Percentiles rank a stretch among this genome's conserved stretches.
phyloP scores from a whole-genome alignment of 371 early-diverging fungal genomes.

The Mucor piriformis region DNA sequence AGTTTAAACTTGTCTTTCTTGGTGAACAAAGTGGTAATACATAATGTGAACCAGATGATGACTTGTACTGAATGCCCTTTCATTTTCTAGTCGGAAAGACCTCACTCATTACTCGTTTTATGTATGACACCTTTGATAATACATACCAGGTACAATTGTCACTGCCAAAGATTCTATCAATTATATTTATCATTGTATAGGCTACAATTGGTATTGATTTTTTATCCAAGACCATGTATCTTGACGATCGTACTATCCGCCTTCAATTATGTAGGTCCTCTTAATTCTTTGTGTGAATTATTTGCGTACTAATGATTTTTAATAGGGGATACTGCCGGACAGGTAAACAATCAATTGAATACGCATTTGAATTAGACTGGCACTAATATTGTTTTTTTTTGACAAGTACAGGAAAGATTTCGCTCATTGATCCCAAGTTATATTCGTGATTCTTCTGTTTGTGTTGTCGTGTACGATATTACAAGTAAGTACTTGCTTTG shows the following conservation, averaged over 20 bases:
- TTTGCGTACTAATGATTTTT: not conserved
- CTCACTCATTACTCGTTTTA: conserved; percentile 97
- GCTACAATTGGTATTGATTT: conserved; percentile 99
- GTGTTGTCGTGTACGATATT: conserved; percentile 88
- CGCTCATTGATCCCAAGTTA: conserved; percentile 97
- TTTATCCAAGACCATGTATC: conserved; percentile 97
- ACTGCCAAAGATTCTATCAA: too few species aligned
- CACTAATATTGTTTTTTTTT: not conserved
- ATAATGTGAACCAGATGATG: not conserved
- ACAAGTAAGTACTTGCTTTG: conserved; percentile 18
- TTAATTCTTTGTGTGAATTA: not conserved
- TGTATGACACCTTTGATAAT: conserved; percentile 98
- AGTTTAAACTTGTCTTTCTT: conserved; percentile 92
- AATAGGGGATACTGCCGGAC: conserved; percentile 97
- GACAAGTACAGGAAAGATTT: conserved; percentile 80
- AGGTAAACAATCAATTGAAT: conserved; percentile 62
- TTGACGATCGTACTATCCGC: conserved; percentile 95
- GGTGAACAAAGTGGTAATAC: conserved; percentile 95
- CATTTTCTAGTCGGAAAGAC: conserved; percentile 94
- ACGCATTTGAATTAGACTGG: not conserved
- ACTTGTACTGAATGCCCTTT: not conserved
- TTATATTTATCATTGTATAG: conserved; percentile 54
- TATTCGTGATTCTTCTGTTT: conserved; percentile 98
- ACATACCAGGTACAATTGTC: conserved; percentile 96
- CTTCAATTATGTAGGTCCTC: conserved; percentile 88